A percentile compares a stretch with the other conserved stretches of the same genome.
Conservation (phyloP, 352 stramenopile genomes). For the Pythium angustatum region DNA sequence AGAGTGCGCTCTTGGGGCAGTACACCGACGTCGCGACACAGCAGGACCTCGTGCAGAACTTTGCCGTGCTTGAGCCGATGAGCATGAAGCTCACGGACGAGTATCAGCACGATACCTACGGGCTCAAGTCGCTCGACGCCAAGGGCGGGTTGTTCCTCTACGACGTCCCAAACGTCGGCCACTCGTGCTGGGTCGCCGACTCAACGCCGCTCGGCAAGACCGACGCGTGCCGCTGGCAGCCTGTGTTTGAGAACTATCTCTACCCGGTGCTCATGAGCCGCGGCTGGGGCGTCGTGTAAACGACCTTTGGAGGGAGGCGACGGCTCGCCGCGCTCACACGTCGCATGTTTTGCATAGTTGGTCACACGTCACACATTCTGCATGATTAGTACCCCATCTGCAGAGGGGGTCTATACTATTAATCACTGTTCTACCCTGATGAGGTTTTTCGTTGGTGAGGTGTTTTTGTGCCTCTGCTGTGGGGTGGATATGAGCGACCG, state of each 20-base stretch:
- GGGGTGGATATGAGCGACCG: constrained; percentile 20
- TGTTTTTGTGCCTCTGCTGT: constrained; percentile 1
- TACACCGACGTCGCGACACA: constrained; percentile 37
- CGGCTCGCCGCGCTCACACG: not conserved
- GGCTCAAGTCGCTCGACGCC: constrained; percentile 34
- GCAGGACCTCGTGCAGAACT: constrained; percentile 35
- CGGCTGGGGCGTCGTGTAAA: constrained; percentile 11
- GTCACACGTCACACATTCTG: constrained; percentile 6
- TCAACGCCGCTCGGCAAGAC: constrained; percentile 2
- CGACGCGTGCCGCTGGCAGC: constrained; percentile 34
- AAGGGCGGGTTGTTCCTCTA: constrained; percentile 30
- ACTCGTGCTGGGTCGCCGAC: constrained; percentile 41
- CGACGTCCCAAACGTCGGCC: constrained; percentile 23
- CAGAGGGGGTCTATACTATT: not conserved
- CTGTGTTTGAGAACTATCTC: constrained; percentile 43
- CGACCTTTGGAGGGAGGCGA: not conserved
- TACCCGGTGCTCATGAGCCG: constrained; percentile 25
- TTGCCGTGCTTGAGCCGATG: constrained; percentile 32
- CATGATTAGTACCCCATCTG: not conserved
- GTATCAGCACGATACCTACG: constrained; percentile 43
- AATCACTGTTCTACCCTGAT: too few relatives aligned
- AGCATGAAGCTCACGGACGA: constrained; percentile 40
- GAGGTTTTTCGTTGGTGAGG: not conserved
- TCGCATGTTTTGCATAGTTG: not conserved
- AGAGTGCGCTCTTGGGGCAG: constrained; percentile 34